These are phyloP conservation scores for Begonia fuchsioides DNA, from an alignment of 306 rosid species.

Conservation along the genomic window DNA sequence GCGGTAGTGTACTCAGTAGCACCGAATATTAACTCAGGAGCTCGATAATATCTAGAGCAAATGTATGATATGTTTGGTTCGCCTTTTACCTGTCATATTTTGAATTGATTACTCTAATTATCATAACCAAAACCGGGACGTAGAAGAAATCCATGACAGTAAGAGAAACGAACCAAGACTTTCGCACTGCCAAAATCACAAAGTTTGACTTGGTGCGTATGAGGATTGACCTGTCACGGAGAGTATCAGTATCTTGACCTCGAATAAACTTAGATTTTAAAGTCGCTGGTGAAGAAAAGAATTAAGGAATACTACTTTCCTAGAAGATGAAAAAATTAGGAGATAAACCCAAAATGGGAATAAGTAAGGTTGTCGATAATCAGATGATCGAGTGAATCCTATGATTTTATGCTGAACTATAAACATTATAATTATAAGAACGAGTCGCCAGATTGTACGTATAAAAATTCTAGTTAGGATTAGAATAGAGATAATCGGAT, in stretches of 20 bases:
- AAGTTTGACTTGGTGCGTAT: constrained; percentile 89
- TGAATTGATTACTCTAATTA: constrained; percentile 5
- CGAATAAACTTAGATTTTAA: neutral
- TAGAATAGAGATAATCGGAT: no score
- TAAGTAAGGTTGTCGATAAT: no score
- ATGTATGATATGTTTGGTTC: constrained; percentile 96
- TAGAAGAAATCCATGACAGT: neutral
- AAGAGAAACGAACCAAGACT: constrained; percentile 56
- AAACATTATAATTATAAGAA: no score
- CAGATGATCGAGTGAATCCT: no score
- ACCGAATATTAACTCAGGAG: constrained; percentile 98
- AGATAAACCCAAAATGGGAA: no score
- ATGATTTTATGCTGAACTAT: no score
- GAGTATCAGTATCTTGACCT: no score
- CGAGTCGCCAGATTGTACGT: no score
- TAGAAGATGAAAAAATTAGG: neutral
- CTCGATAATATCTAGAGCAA: constrained; percentile 91
- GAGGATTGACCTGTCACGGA: constrained; percentile 69
- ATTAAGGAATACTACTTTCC: no score
- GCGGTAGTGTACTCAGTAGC: constrained; percentile 94
- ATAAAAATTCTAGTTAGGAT: no score
- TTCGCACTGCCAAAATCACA: constrained; percentile 98
- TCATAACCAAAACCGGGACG: constrained; percentile 7
- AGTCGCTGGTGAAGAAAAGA: no score
- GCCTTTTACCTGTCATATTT: constrained; percentile 64